A percentile compares a stretch with the other conserved stretches of the same genome.
phyloP scores from a whole-genome alignment of 139 green algal species.

The Penium margaritaceum region DNA sequence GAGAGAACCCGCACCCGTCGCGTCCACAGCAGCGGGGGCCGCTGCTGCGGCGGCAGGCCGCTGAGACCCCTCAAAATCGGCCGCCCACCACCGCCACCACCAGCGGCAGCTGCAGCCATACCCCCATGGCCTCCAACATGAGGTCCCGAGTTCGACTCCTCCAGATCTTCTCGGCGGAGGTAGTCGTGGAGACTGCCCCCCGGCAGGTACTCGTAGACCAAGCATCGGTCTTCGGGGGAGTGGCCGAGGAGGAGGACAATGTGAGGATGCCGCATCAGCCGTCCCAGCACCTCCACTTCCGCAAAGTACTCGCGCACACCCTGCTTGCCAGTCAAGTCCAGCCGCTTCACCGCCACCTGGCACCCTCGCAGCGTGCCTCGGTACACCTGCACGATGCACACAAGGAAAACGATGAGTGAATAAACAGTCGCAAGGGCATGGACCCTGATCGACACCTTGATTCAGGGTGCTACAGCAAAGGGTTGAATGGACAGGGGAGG shows the following conservation, averaged over 20 bases:
- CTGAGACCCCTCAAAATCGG: neutral
- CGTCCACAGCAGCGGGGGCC: neutral
- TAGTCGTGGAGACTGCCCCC: slow-evolving; percentile 8
- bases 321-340: neutral
- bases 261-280: slow-evolving; percentile 4
- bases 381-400: neutral
- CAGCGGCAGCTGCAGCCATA: neutral
- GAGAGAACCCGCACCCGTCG: neutral
- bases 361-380: neutral
- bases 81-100: neutral
- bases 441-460: too few species aligned
- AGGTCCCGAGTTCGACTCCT: too few species aligned
- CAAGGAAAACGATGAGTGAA: too few species aligned
- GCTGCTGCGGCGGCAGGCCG: neutral
- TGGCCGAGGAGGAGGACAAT: neutral
- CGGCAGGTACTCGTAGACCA: slow-evolving; percentile 7
- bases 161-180: too few species aligned
- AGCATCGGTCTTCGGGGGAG: neutral
- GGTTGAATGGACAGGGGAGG: too few species aligned
- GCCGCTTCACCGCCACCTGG: slow-evolving; percentile 6
- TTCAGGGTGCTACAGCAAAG: too few species aligned
- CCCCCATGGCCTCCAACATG: neutral
- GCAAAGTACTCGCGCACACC: neutral
- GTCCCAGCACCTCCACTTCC: neutral
- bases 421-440: too few species aligned